These are phyloP conservation scores for Syzygium syzygioides DNA, from an alignment of 441 rosid genomes.

Conservation along the genomic window DNA sequence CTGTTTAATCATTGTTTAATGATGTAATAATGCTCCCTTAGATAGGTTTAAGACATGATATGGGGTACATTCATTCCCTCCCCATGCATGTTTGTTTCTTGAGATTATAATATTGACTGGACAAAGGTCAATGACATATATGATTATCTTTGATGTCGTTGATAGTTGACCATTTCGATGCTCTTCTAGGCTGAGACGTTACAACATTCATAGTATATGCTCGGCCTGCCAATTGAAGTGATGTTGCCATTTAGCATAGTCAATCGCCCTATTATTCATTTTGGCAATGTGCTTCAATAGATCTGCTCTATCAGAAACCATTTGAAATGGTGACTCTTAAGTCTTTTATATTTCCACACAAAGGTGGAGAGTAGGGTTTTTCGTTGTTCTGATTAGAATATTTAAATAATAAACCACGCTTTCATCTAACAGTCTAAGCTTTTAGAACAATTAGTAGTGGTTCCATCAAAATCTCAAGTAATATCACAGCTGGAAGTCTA, in stretches of 20 bases:
- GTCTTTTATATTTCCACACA: background rate
- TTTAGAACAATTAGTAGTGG: no score
- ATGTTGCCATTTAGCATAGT: background rate
- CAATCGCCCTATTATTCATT: background rate
- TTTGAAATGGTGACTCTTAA: background rate
- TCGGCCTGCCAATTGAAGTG: background rate
- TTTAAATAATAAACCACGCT: no score
- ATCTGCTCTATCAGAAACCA: background rate
- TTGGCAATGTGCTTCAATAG: background rate
- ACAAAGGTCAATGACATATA: background rate
- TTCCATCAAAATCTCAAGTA: no score
- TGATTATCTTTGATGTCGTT: background rate
- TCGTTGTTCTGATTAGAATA: no score
- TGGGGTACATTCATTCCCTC: background rate
- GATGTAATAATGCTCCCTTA: background rate
- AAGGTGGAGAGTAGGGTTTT: background rate
- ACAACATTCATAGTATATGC: background rate
- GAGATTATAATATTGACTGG: background rate
- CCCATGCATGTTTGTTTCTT: background rate
- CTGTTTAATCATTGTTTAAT: background rate
- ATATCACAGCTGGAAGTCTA: no score
- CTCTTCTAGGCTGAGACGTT: background rate
- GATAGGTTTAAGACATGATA: background rate
- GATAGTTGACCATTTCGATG: background rate
- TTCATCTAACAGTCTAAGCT: no score